These are phyloP conservation scores for Bacterosira constricta DNA, from an alignment of 108 stramenopile species.

Conservation along the genomic window DNA sequence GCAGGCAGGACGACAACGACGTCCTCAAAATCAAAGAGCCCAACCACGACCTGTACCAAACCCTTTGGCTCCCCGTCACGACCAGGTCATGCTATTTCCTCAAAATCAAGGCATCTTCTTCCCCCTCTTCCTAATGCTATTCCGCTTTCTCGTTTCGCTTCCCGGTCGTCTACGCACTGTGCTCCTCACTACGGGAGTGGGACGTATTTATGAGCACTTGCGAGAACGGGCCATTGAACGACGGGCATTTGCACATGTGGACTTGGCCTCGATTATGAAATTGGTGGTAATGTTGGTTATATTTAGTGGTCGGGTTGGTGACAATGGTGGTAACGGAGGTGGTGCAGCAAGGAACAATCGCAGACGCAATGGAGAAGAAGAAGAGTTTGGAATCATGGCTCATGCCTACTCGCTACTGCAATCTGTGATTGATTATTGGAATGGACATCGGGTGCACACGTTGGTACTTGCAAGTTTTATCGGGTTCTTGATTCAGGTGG, in stretches of 20 bases:
- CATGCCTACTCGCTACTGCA: not conserved
- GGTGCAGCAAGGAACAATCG: not conserved
- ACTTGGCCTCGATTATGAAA: constrained; percentile 29
- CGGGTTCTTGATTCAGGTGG: constrained; percentile 37
- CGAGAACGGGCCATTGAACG: constrained; percentile 24
- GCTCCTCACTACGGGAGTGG: constrained; percentile 31
- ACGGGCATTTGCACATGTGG: constrained; percentile 35
- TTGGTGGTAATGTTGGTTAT: constrained; percentile 40
- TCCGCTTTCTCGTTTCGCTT: not conserved
- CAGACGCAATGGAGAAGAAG: not conserved
- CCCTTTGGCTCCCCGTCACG: too few relatives aligned
- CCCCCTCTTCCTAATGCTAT: constrained; percentile 2
- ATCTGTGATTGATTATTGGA: constrained; percentile 11
- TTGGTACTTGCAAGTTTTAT: constrained; percentile 29
- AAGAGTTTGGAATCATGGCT: not conserved
- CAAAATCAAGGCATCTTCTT: constrained; percentile 9
- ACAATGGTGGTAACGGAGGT: not conserved
- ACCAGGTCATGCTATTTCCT: too few relatives aligned
- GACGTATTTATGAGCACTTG: constrained; percentile 26
- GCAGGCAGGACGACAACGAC: too few relatives aligned
- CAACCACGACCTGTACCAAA: not conserved
- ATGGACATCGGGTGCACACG: constrained; percentile 20
- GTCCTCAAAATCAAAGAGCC: not conserved
- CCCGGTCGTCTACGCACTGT: constrained; percentile 11
- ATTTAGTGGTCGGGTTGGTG: constrained; percentile 24